Evolutionary conservation across 129 eudicot genomes (phyloP).

Genomic region (Lonicera japonica): DNA sequence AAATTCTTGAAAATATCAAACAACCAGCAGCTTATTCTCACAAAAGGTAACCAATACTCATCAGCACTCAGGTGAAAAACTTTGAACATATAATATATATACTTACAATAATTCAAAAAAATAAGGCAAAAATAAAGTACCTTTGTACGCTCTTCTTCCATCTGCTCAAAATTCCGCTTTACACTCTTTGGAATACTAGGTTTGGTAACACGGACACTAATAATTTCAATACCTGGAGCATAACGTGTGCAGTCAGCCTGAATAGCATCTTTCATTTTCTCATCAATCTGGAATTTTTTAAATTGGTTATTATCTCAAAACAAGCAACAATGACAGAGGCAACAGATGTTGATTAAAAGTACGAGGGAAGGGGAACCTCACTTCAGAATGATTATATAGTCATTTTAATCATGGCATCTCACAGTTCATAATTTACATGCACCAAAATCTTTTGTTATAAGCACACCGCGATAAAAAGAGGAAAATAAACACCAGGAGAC

Average conservation of each 20-base stretch:
- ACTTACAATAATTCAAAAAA: neutral
- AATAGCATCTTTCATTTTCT: constrained; percentile 94
- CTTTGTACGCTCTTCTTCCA: constrained; percentile 99
- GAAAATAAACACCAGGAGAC: no score
- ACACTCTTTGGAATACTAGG: constrained; percentile 79
- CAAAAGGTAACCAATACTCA: no score
- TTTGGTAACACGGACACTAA: constrained; percentile 96
- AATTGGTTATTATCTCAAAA: constrained; percentile 10
- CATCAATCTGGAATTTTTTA: constrained; percentile 65
- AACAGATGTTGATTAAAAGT: no score
- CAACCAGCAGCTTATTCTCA: no score
- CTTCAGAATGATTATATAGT: neutral
- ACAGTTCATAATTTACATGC: no score
- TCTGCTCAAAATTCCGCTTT: constrained; percentile 77
- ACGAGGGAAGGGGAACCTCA: neutral
- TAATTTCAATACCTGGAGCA: constrained; percentile 93
- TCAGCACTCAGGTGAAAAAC: no score
- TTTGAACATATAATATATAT: no score
- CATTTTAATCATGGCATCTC: neutral
- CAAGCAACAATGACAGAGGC: constrained; percentile 1
- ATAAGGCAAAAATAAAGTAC: constrained; percentile 26
- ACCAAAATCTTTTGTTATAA: no score
- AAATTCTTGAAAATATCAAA: no score
- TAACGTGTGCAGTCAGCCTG: constrained; percentile 98
- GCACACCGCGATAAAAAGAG: no score